Conservation (phyloP, 805 yeast genomes). For the Yamadazyma philogaea region DNA sequence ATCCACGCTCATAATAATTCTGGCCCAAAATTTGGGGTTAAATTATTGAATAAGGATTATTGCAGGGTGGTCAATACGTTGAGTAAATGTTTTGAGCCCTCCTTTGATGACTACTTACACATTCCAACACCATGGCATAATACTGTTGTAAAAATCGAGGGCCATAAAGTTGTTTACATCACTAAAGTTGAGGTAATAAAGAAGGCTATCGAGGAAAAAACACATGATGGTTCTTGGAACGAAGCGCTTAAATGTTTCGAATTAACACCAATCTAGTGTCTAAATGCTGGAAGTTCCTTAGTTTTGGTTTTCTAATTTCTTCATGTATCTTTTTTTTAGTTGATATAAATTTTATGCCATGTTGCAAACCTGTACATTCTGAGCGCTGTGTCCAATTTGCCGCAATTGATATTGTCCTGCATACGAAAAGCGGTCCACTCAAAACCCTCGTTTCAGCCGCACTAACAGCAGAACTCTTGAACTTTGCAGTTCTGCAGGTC, state of each 20-base stretch:
- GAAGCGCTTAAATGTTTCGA: slow-evolving; percentile 13
- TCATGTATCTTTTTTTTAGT: no score
- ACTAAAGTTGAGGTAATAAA: slow-evolving; percentile 22
- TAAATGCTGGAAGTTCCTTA: slow-evolving; percentile 1
- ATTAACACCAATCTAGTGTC: neutral
- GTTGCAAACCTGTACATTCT: no score
- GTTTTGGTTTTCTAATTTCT: no score
- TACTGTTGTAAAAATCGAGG: slow-evolving; percentile 41
- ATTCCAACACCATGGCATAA: slow-evolving; percentile 71
- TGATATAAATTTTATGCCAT: no score
- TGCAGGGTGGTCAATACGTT: slow-evolving; percentile 49
- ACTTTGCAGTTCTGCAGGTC: no score
- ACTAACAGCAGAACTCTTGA: no score
- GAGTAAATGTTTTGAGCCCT: slow-evolving; percentile 38
- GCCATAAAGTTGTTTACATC: slow-evolving; percentile 28
- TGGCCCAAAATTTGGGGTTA: slow-evolving; percentile 61
- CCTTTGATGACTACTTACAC: slow-evolving; percentile 52
- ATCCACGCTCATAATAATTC: slow-evolving; percentile 59
- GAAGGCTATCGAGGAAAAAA: slow-evolving; percentile 18
- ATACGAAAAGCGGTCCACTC: no score
- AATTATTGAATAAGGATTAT: slow-evolving; percentile 40
- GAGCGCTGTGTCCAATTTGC: no score
- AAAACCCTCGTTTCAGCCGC: no score
- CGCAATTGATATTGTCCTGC: no score
- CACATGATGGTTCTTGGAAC: slow-evolving; percentile 24